Conservation (phyloP, 2,329 filamentous ascomycete genomes). For the Sporothrix curviconia region DNA sequence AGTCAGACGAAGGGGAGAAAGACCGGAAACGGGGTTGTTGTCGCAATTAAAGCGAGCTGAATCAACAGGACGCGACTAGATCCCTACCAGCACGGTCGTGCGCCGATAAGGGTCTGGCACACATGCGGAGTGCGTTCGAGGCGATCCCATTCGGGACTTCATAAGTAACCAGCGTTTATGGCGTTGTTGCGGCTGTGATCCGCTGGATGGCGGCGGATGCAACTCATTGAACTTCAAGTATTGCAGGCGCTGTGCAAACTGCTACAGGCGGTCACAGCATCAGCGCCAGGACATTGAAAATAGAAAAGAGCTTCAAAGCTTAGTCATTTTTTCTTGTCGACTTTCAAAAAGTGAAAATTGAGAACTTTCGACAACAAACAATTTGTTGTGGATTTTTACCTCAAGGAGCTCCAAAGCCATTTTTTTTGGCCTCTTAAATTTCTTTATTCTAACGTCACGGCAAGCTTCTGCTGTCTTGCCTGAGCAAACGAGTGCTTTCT, state of each 20-base stretch:
- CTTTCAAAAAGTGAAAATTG: constrained; percentile 7
- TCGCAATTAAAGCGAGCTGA: no score
- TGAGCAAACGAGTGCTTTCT: neutral
- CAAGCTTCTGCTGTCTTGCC: neutral
- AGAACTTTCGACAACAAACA: neutral
- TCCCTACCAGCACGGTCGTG: no score
- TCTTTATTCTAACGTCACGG: neutral
- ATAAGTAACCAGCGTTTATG: no score
- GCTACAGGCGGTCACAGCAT: neutral
- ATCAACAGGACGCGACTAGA: no score
- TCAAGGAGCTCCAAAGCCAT: neutral
- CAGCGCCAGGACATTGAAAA: neutral
- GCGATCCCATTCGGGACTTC: no score
- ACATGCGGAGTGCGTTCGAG: no score
- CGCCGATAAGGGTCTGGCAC: no score
- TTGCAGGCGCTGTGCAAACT: neutral
- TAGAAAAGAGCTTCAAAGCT: neutral
- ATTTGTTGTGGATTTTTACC: neutral
- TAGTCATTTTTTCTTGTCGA: constrained; percentile 10
- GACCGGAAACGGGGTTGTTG: no score
- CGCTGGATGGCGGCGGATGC: no score
- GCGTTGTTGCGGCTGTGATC: no score
- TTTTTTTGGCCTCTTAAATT: neutral
- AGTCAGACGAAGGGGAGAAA: no score
- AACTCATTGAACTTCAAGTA: no score